Conservation (phyloP, 306 rosid genomes). For the Quercus dentata region DNA sequence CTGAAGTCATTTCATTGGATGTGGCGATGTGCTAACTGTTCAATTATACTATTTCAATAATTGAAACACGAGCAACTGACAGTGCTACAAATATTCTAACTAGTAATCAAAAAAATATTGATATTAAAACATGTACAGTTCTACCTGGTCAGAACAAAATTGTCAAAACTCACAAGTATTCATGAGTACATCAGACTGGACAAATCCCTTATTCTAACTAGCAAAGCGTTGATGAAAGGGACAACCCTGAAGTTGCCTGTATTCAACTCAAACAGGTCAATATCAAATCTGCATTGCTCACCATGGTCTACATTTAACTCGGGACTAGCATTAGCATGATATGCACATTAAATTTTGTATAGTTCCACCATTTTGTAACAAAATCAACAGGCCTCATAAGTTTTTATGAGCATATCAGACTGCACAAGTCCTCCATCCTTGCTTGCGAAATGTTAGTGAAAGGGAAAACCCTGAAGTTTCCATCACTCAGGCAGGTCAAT, state of each 20-base stretch:
- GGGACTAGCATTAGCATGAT: neutral
- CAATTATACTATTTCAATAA: neutral
- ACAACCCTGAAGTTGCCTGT: neutral
- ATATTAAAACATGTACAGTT: neutral
- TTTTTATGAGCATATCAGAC: constrained; percentile 51
- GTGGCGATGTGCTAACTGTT: neutral
- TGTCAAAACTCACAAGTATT: neutral
- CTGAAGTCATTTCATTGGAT: neutral
- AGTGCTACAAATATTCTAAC: neutral
- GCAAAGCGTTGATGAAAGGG: neutral
- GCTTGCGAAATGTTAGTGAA: constrained; percentile 65
- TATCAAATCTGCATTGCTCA: neutral
- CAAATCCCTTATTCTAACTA: neutral
- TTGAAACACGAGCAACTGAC: neutral
- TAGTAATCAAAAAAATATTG: neutral
- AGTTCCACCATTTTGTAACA: neutral
- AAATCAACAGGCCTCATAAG: constrained; percentile 18
- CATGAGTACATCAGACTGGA: constrained; percentile 3
- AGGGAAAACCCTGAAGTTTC: constrained; percentile 75
- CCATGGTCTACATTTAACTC: neutral
- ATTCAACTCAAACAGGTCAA: neutral
- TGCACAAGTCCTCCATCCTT: constrained; percentile 75
- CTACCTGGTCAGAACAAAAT: neutral
- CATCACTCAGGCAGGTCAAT: constrained; percentile 71
- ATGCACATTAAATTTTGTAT: neutral